These are phyloP conservation scores for Pseudocercospora musae DNA, from an alignment of 2,329 filamentous ascomycete genomes.

Conservation along the genomic window DNA sequence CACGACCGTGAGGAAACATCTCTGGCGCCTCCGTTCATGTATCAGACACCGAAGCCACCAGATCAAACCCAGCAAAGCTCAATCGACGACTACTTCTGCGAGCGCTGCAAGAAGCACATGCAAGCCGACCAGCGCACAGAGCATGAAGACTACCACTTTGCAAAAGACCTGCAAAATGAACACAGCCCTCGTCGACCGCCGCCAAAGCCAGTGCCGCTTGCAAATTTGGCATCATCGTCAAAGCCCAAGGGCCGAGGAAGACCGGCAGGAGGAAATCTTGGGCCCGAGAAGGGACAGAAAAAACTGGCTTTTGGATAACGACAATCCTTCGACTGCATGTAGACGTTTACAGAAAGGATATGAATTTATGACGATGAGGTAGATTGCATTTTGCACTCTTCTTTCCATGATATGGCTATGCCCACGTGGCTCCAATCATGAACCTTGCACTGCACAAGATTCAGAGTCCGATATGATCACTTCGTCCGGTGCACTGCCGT, in stretches of 20 bases:
- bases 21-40: not conserved
- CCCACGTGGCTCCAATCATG: not conserved
- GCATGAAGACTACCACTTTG: conserved; percentile 93
- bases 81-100: conserved; percentile 52
- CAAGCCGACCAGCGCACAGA: conserved; percentile 61
- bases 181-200: conserved; percentile 30
- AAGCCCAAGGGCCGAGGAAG: conserved; percentile 35
- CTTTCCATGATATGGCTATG: not conserved
- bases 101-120: conserved; percentile 62
- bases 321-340: not conserved
- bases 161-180: conserved; percentile 74
- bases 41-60: not conserved
- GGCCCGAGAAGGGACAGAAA: conserved; percentile 44
- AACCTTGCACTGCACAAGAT: not conserved
- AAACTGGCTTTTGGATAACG: conserved; percentile 43
- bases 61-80: conserved; percentile 1
- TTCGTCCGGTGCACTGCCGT: not conserved
- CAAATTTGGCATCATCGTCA: conserved; percentile 7
- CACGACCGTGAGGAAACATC: not conserved
- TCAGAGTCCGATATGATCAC: not conserved
- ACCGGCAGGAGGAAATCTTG: conserved; percentile 31
- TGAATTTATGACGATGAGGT: not conserved
- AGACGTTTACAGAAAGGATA: not conserved
- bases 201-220: conserved; percentile 22
- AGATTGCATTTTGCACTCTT: not conserved